Evolutionary conservation across 257 asterid genomes (phyloP).

Genomic region (Capsicum rhomboideum): DNA sequence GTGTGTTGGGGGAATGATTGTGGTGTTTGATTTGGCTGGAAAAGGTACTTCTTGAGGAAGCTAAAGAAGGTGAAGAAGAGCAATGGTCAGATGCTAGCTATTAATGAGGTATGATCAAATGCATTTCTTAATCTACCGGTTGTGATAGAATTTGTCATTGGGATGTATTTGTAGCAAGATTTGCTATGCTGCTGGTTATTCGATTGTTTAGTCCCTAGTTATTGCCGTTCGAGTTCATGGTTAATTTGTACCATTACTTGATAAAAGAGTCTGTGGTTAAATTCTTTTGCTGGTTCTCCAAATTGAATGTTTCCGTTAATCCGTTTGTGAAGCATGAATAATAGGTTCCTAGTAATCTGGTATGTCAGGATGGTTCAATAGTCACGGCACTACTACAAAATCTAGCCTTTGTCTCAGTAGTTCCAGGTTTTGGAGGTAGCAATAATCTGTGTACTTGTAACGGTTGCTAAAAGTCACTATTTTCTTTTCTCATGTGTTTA

Average conservation of each 20-base stretch:
- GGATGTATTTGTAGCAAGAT: neutral
- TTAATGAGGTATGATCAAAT: slow-evolving; percentile 55
- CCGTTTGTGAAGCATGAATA: neutral
- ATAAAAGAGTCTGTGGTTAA: neutral
- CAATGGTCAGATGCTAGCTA: slow-evolving; percentile 81
- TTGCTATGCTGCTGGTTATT: neutral
- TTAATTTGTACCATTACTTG: neutral
- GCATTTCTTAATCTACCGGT: neutral
- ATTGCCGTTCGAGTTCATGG: neutral
- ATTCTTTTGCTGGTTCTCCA: neutral
- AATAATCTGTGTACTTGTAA: neutral
- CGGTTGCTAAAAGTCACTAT: neutral
- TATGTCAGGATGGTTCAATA: neutral
- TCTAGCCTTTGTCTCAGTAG: neutral
- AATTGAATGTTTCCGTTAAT: neutral
- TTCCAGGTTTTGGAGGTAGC: neutral
- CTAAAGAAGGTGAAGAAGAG: slow-evolving; percentile 90
- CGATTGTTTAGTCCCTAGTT: neutral
- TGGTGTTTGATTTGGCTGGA: neutral
- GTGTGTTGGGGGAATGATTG: neutral
- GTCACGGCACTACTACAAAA: neutral
- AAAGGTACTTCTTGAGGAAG: slow-evolving; percentile 82
- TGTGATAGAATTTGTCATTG: neutral
- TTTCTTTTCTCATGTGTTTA: neutral
- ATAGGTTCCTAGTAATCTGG: neutral